phyloP scores from a whole-genome alignment of 257 asterid species.

The Linderniella brevidens region DNA sequence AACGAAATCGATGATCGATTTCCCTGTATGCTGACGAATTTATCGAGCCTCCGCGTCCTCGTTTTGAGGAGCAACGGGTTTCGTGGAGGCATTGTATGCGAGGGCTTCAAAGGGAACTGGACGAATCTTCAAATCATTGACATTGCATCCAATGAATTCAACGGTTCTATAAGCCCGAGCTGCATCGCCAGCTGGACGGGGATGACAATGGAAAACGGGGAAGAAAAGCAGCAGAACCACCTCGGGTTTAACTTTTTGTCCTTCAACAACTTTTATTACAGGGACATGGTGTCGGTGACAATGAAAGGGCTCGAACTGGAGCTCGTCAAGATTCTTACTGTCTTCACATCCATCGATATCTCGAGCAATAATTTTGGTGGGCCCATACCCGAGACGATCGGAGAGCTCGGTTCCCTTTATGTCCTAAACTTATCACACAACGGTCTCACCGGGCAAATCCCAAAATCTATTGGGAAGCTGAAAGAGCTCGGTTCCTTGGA shows the following conservation, averaged over 20 bases:
- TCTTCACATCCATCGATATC: constrained; percentile 37
- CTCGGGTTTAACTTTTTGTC: constrained; percentile 11
- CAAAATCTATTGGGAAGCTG: constrained; percentile 33
- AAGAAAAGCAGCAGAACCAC: constrained; percentile 10
- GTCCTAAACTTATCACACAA: constrained; percentile 44
- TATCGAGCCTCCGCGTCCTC: constrained; percentile 31
- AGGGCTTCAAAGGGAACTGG: constrained; percentile 21
- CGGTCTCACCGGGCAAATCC: constrained; percentile 31
- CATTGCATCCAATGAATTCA: constrained; percentile 36
- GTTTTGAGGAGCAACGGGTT: constrained; percentile 34
- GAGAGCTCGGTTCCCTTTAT: constrained; percentile 31
- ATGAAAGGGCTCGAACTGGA: constrained; percentile 41
- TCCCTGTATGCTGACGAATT: constrained; percentile 21
- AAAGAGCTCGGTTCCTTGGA: constrained; percentile 37
- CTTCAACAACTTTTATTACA: constrained; percentile 22
- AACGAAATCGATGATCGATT: constrained; percentile 19
- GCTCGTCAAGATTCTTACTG: constrained; percentile 39
- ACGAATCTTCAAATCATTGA: constrained; percentile 49
- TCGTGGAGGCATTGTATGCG: constrained; percentile 29
- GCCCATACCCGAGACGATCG: constrained; percentile 26
- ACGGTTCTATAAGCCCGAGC: constrained; percentile 17
- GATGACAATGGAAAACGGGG: constrained; percentile 17
- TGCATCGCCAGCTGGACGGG: constrained; percentile 27
- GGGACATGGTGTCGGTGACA: constrained; percentile 40
- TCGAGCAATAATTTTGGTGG: constrained; percentile 36